Base-by-base conservation (phyloP, 2,329 filamentous ascomycete genomes). In the Pseudogymnoascus sp. region DNA sequence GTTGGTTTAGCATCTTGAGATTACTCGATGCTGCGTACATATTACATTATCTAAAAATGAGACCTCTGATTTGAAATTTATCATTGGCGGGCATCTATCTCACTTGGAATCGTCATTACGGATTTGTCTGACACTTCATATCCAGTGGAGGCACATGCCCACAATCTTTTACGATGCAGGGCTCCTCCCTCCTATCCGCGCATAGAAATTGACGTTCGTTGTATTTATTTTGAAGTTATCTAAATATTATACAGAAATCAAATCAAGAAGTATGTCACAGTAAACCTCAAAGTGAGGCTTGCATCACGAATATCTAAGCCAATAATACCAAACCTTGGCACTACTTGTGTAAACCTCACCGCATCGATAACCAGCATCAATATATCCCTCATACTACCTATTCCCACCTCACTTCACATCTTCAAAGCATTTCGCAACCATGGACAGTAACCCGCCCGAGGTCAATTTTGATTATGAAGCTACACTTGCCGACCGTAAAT, bases 401-500 rank as follows among this genome's bases (percentile, higher is more conserved):
- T 25, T 25, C 8, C 21, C 3, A n/a, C 21, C 21, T 21, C 21
- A 11, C 42, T 8, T 25, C 21, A 25, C 25, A 5, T 46, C 42
- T 25, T 14, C 21, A 46, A 25, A 25, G 12, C 42, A 4, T 8
- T 21, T 25, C 42, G 42, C 42, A 25, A 46, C 7, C 21, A 46
- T 46, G 42, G 42, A 46, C 14, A 46, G 42, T 6, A 46, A 46
- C 2, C 42, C 42, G 1, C 42, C 21, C 11, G 21, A 25, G 12
- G 2, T 5, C 1, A 46, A 46, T 8, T n/a, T 14, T 25, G 42
- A 46, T 6, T 46, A 46, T n/a, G 42, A 46, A 46, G 63, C 42
- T 16, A 60, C 66, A 18, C 67, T 65, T 23, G 37, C 61, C 1
- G 67, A 68, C 46, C 61, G 67, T 37, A 68, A 68, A 49, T 67